phyloP scores from a whole-genome alignment of 495 filamentous ascomycete genomes.

The Daldinia loculata region DNA sequence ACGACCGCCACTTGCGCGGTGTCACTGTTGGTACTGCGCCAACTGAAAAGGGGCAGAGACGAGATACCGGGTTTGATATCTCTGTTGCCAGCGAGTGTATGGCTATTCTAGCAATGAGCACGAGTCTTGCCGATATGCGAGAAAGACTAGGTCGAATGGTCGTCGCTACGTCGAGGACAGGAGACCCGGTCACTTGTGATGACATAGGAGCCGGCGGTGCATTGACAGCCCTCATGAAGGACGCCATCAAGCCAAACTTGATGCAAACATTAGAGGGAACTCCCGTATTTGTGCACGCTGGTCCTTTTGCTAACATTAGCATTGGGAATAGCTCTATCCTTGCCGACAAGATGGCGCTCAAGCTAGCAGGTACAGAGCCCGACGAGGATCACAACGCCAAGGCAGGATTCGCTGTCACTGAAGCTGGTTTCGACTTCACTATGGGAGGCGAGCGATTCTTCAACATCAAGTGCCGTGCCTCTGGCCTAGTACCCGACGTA shows the following conservation, averaged over 20 bases:
- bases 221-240: slow-evolving; percentile 92
- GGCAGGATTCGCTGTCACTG: slow-evolving; percentile 94
- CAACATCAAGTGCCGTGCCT: slow-evolving; percentile 99
- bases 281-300: slow-evolving; percentile 95
- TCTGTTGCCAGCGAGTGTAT: slow-evolving; percentile 98
- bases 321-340: slow-evolving; percentile 95
- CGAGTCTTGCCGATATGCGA: slow-evolving; percentile 85
- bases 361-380: slow-evolving; percentile 93
- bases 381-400: slow-evolving; percentile 88
- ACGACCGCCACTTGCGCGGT: slow-evolving; percentile 90
- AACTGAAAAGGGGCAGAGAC: slow-evolving; percentile 85
- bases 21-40: slow-evolving; percentile 86
- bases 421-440: slow-evolving; percentile 98
- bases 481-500: slow-evolving; percentile 88
- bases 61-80: slow-evolving; percentile 94
- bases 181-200: slow-evolving; percentile 94
- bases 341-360: slow-evolving; percentile 93
- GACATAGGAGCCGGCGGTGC: slow-evolving; percentile 94
- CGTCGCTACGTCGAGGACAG: slow-evolving; percentile 82
- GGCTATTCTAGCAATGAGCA: slow-evolving; percentile 96
- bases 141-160: slow-evolving; percentile 96
- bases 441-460: slow-evolving; percentile 99
- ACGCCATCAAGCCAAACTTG: slow-evolving; percentile 97
- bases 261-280: slow-evolving; percentile 99
- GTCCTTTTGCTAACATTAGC: slow-evolving; percentile 97